Evolutionary conservation across 2,329 filamentous ascomycete species (phyloP), one percentile per base, ranked within the genome.

Genomic region (Alternaria consortialis): DNA sequence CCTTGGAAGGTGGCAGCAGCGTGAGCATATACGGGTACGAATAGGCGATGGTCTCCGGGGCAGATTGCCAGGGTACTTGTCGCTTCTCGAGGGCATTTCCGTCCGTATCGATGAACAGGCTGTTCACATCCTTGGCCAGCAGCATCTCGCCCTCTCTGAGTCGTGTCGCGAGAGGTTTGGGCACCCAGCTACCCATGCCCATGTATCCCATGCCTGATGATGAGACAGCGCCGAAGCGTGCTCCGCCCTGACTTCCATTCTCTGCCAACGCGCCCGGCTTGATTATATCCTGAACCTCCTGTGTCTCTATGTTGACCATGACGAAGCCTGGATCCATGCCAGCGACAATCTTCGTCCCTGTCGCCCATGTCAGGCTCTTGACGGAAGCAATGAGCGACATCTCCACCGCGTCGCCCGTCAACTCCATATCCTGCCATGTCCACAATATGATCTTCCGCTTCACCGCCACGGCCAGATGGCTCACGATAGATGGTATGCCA

Each of bases 111-210:
- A 97, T 91, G 76, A 99, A 99, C 53, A 97, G 82, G 1, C 94
- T 97, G 77, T 97, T 97, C 72, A 97, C 93, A 70, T 99, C 95
- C 78, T 97, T 97, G n/a, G 94, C 93, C n/a, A 99, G 84, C 60
- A 99, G 81, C 76, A 98, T 87, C 79, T 97, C 88, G 5, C 92
- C 91, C 65, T 96, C 91, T 3, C 88, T 87, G 12, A 99, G 84
- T 68, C 90, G 90, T 6, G 94, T 90, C 6, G 92, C 92, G 70
- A 99, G 84, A 7, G 95, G 96, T 73, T 92, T 96, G 2, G 95
- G 94, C 57, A 94, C 92, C 82, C 93, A 95, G 42, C 92, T 91
- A 51, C 92, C 93, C 75, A 98, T 89, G 1, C 94, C 94, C 87
- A 98, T 97, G 75, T 98, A 98, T 44, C 94, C 93, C 93, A 98